These are phyloP conservation scores for Aspergillus sclerotialis DNA, from an alignment of 2,329 filamentous ascomycete genomes.

Conservation along the genomic window DNA sequence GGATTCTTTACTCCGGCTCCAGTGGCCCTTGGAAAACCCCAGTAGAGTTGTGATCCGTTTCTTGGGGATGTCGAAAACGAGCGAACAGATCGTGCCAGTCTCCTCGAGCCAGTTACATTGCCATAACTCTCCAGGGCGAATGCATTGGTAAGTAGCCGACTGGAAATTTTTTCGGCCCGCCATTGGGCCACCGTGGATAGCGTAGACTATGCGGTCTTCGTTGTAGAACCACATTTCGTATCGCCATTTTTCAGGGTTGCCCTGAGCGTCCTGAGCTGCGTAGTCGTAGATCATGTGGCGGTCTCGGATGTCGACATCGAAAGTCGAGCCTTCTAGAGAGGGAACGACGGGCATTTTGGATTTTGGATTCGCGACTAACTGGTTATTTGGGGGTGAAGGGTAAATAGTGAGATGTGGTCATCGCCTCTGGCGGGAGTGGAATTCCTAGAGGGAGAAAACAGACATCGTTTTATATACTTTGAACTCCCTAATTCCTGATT, in stretches of 20 bases:
- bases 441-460: too few species aligned
- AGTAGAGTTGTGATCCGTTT: conserved; percentile 47
- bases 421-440: too few species aligned
- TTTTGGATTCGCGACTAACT: too few species aligned
- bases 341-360: conserved; percentile 16
- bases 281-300: conserved; percentile 54
- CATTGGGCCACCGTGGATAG: conserved; percentile 56
- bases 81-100: conserved; percentile 50
- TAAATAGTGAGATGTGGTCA: too few species aligned
- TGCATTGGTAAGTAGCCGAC: conserved; percentile 50
- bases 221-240: conserved; percentile 58
- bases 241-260: conserved; percentile 52
- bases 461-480: too few species aligned
- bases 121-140: conserved; percentile 52
- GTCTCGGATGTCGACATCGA: conserved; percentile 47
- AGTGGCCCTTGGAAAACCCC: conserved; percentile 51
- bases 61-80: conserved; percentile 49
- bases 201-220: conserved; percentile 49
- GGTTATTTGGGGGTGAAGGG: too few species aligned
- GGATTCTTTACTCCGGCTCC: conserved; percentile 45
- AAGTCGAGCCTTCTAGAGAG: conserved; percentile 21
- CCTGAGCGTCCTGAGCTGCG: conserved; percentile 40
- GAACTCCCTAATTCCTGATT: too few species aligned
- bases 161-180: conserved; percentile 49
- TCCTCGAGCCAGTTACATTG: conserved; percentile 57